Conservation (phyloP, 179 eudicot genomes). For the Nepenthes alata region DNA sequence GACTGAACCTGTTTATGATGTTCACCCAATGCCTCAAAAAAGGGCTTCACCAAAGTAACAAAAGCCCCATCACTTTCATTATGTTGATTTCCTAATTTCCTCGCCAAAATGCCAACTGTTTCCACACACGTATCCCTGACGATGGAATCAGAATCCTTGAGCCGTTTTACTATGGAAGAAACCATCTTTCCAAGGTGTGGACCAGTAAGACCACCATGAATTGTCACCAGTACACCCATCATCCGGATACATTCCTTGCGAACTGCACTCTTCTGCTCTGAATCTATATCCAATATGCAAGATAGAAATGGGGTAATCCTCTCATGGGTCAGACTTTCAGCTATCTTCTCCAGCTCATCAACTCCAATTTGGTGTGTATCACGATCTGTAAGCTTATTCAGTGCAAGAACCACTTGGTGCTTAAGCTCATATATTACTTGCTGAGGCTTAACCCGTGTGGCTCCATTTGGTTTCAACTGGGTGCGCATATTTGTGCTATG, state of each 20-base stretch:
- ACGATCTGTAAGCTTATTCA: conserved; percentile 72
- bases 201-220: conserved; percentile 37
- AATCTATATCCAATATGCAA: conserved; percentile 64
- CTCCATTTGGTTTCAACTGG: conserved; percentile 38
- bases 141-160: conserved; percentile 73
- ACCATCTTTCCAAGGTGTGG: conserved; percentile 65
- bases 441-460: conserved; percentile 40
- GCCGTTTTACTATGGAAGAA: conserved; percentile 56
- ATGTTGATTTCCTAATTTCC: conserved; percentile 36
- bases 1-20: conserved; percentile 76
- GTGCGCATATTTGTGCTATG: conserved; percentile 33
- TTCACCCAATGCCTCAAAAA: conserved; percentile 79
- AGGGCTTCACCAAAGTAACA: conserved; percentile 58
- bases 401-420: conserved; percentile 50
- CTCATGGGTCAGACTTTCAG: conserved; percentile 47
- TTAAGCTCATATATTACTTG: conserved; percentile 59
- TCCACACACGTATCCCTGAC: conserved; percentile 75
- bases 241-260: conserved; percentile 68
- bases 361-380: conserved; percentile 71
- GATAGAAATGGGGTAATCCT: conserved; percentile 58
- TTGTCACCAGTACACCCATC: conserved; percentile 47
- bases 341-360: conserved; percentile 53
- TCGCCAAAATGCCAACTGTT: conserved; percentile 62
- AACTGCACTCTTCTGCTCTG: conserved; percentile 63
- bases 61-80: conserved; percentile 35